Conservation (phyloP, 139 green algal genomes). For the Micractinium conductrix region DNA sequence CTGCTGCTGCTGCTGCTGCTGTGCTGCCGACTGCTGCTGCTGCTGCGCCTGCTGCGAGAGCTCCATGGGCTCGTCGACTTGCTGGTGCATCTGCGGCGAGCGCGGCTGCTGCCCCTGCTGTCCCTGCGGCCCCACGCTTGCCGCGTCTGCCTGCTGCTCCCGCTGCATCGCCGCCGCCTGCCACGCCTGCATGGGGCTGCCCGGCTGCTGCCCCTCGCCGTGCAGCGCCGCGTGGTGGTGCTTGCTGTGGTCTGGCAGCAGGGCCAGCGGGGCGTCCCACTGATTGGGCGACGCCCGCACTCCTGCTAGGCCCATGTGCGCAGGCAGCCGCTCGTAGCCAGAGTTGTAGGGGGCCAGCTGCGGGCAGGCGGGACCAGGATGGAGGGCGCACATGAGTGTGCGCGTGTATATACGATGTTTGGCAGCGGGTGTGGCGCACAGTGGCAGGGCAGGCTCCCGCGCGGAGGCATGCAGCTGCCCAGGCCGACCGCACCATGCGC, state of each 20-base stretch:
- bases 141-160: constrained; percentile 5
- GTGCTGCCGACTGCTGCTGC: background rate
- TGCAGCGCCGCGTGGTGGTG: constrained; percentile 15
- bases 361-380: too few species aligned
- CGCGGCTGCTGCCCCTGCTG: background rate
- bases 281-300: constrained; percentile 64
- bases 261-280: constrained; percentile 71
- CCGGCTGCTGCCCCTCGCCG: constrained; percentile 37
- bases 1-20: constrained; percentile 6
- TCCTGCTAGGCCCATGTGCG: constrained; percentile 68
- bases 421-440: too few species aligned
- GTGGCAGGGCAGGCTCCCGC: too few species aligned
- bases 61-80: background rate
- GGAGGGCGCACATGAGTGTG: too few species aligned
- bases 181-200: constrained; percentile 32
- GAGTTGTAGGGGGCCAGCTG: constrained; percentile 88
- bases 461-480: too few species aligned
- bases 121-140: background rate
- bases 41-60: constrained; percentile 8
- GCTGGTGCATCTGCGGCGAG: constrained; percentile 10
- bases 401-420: too few species aligned
- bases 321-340: constrained; percentile 72
- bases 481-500: too few species aligned
- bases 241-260: constrained; percentile 54
- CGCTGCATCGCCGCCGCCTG: constrained; percentile 1